Conservation (phyloP, 805 yeast species). For the Candida alai region DNA sequence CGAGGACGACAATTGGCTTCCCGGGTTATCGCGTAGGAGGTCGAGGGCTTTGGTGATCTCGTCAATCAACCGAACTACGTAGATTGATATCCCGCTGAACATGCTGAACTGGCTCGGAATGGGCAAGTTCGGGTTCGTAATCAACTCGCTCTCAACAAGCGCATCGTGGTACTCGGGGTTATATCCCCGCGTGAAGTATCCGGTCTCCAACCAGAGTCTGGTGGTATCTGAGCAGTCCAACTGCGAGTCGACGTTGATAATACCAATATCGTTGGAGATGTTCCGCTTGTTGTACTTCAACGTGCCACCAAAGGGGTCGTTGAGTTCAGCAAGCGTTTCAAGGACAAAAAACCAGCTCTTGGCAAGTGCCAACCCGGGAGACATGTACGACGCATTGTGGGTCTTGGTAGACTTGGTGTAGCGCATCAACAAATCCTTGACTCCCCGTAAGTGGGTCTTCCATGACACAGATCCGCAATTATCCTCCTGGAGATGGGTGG, state of each 20-base stretch:
- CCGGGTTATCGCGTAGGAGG: conserved; percentile 15
- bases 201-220: conserved; percentile 28
- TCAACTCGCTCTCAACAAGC: conserved; percentile 23
- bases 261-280: conserved; percentile 3
- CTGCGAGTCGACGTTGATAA: conserved; percentile 8
- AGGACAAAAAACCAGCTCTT: conserved; percentile 54
- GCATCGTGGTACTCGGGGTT: conserved; percentile 32
- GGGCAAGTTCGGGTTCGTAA: conserved; percentile 13
- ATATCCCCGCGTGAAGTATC: conserved; percentile 20
- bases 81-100: conserved; percentile 30
- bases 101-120: conserved; percentile 21
- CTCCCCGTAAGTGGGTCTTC: conserved; percentile 62
- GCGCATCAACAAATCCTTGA: conserved; percentile 53
- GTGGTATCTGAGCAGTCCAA: conserved; percentile 10
- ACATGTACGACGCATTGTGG: conserved; percentile 19
- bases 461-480: conserved; percentile 37
- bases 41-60: conserved; percentile 24
- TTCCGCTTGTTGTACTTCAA: conserved; percentile 17
- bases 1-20: conserved; percentile 15
- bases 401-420: conserved; percentile 26
- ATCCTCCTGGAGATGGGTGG: conserved; percentile 20
- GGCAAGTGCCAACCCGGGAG: conserved; percentile 49
- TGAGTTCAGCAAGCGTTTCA: conserved; percentile 51
- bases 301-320: conserved; percentile 54
- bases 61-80: conserved; percentile 22